Conservation (phyloP, 805 yeast genomes). For the Saturnispora zaruensis region DNA sequence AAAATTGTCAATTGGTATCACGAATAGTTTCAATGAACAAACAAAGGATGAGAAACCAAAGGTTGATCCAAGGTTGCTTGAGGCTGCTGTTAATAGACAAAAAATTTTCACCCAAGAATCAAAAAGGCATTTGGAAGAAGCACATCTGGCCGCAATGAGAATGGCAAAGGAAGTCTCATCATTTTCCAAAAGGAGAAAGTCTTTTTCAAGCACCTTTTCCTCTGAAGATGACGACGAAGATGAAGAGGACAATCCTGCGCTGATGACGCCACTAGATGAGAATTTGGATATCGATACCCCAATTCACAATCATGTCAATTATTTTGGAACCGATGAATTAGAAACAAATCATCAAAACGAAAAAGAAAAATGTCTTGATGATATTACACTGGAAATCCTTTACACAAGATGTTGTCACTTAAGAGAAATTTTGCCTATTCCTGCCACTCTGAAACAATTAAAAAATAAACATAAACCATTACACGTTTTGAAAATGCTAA, state of each 20-base stretch:
- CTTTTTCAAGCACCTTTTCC: slow-evolving; percentile 6
- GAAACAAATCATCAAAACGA: slow-evolving; percentile 3
- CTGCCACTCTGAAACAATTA: slow-evolving; percentile 45
- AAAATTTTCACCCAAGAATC: slow-evolving; percentile 48
- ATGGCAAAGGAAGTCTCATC: slow-evolving; percentile 57
- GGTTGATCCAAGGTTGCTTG: slow-evolving; percentile 40
- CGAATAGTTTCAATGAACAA: slow-evolving; percentile 35
- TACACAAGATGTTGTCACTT: slow-evolving; percentile 44
- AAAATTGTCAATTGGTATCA: slow-evolving; percentile 59
- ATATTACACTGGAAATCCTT: slow-evolving; percentile 38
- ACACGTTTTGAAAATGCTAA: slow-evolving; percentile 45
- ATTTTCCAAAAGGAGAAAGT: slow-evolving; percentile 29
- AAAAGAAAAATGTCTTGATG: slow-evolving; percentile 23
- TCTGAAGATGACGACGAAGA: slow-evolving; percentile 24
- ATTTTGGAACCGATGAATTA: slow-evolving; percentile 21
- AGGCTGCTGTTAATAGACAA: slow-evolving; percentile 52
- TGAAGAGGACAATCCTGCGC: slow-evolving; percentile 15
- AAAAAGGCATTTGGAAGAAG: slow-evolving; percentile 66
- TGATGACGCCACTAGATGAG: slow-evolving; percentile 1
- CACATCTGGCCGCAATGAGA: slow-evolving; percentile 61
- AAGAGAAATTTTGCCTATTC: slow-evolving; percentile 41
- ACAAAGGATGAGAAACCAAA: slow-evolving; percentile 22
- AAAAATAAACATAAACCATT: slow-evolving; percentile 43
- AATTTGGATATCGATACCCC: slow-evolving; percentile 60
- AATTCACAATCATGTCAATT: slow-evolving; percentile 37